Percentiles rank a stretch among this genome's conserved stretches.
Evolutionary conservation across 192 early-diverging fungal genomes (phyloP).

Genomic region (Coemansia sp.): DNA sequence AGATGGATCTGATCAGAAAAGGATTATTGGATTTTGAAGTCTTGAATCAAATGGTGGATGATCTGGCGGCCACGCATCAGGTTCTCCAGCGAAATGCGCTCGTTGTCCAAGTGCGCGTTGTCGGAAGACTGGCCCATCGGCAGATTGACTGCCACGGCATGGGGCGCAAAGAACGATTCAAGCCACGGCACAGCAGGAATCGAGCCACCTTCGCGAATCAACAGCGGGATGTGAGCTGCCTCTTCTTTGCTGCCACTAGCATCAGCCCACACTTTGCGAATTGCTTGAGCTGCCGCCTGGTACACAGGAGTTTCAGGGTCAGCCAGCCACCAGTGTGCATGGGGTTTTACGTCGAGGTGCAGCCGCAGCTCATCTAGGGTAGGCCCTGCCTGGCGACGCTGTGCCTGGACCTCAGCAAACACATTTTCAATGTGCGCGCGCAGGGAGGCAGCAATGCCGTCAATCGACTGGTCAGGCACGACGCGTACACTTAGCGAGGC

Average conservation of each 20-base stretch:
- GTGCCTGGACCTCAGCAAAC: constrained; percentile 36
- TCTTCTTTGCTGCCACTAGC: constrained; percentile 1
- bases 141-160: constrained; percentile 67
- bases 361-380: constrained; percentile 15
- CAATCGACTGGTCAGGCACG: constrained; percentile 69
- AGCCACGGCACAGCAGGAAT: constrained; percentile 75
- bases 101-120: constrained; percentile 75
- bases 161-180: constrained; percentile 58
- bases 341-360: constrained; percentile 60
- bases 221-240: constrained; percentile 55
- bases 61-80: constrained; percentile 65
- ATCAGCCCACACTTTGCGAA: constrained; percentile 48
- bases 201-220: constrained; percentile 76
- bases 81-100: constrained; percentile 70
- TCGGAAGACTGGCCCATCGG: constrained; percentile 80
- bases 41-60: constrained; percentile 54
- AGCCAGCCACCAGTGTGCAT: constrained; percentile 77
- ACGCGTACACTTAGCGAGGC: constrained; percentile 72
- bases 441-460: constrained; percentile 61
- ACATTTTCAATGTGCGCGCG: constrained; percentile 53
- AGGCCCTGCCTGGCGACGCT: constrained; percentile 4
- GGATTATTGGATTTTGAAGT: neutral
- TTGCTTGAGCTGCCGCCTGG: constrained; percentile 64
- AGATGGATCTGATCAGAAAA: too few relatives aligned
- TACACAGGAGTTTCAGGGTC: constrained; percentile 65